Conservation (phyloP, 495 filamentous ascomycete species). For the Daldinia concentrica region DNA sequence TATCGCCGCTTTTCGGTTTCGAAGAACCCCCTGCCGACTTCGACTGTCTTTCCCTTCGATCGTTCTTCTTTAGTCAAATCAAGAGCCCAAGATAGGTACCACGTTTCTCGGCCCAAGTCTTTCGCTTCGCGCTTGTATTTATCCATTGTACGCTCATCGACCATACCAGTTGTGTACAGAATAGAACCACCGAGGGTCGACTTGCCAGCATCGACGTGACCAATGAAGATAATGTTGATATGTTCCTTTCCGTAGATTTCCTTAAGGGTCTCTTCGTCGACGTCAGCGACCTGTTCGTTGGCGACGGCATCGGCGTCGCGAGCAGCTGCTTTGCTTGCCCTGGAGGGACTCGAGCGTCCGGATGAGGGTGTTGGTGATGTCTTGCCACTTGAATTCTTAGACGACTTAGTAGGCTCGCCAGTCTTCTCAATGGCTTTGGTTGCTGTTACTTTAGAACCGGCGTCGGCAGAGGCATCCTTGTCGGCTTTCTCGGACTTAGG, state of each 20-base stretch:
- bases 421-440: conserved; percentile 85
- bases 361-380: conserved; percentile 81
- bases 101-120: conserved; percentile 93
- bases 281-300: conserved; percentile 86
- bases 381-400: conserved; percentile 73
- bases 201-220: conserved; percentile 98
- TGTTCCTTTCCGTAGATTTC: conserved; percentile 99
- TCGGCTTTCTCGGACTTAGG: conserved; percentile 67
- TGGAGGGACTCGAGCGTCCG: conserved; percentile 76
- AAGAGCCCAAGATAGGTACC: conserved; percentile 97
- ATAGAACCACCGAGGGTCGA: conserved; percentile 93
- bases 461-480: conserved; percentile 59
- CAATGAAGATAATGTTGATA: conserved; percentile 97
- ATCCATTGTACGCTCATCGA: conserved; percentile 96
- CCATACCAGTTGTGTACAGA: conserved; percentile 94
- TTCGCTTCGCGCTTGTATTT: conserved; percentile 98
- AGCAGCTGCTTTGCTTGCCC: conserved; percentile 59
- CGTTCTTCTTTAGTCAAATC: conserved; percentile 97
- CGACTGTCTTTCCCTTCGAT: conserved; percentile 96
- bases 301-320: conserved; percentile 85
- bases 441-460: conserved; percentile 65
- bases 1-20: conserved; percentile 89
- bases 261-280: conserved; percentile 89
- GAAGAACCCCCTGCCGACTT: conserved; percentile 96
- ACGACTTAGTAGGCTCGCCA: conserved; percentile 72